Conservation (phyloP, 257 asterid species). For the Jacaranda mimosifolia region DNA sequence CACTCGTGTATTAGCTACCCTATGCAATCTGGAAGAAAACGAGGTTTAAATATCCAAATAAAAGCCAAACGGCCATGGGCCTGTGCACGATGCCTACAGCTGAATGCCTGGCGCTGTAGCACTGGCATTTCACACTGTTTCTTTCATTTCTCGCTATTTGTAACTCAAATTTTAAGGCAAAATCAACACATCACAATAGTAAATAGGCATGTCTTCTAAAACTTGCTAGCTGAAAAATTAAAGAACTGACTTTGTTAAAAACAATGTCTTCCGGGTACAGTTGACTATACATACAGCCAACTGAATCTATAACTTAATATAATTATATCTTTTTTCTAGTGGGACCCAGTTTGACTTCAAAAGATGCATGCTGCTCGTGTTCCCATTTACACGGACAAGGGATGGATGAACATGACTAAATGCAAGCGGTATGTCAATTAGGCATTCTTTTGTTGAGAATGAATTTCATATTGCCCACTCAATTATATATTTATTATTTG, state of each 20-base stretch:
- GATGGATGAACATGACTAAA: not conserved
- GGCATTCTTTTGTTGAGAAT: not conserved
- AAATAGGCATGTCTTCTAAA: not conserved
- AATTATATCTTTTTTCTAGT: not conserved
- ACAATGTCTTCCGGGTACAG: not conserved
- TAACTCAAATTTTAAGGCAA: too few species aligned
- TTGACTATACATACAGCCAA: not conserved
- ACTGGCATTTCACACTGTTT: too few species aligned
- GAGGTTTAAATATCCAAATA: too few species aligned
- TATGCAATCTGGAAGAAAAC: too few species aligned
- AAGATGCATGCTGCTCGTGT: not conserved
- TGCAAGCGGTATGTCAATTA: not conserved
- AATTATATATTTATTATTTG: too few species aligned
- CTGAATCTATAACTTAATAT: not conserved
- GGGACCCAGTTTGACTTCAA: not conserved
- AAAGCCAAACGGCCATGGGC: too few species aligned
- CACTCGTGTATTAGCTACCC: too few species aligned
- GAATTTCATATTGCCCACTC: too few species aligned
- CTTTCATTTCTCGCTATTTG: too few species aligned
- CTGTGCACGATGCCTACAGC: too few species aligned
- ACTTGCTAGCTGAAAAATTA: not conserved
- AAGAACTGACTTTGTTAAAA: not conserved
- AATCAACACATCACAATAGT: too few species aligned
- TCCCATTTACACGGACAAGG: not conserved
- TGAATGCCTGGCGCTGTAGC: too few species aligned